A percentile compares a stretch with the other conserved stretches of the same genome.
These are phyloP conservation scores for Vigna angularis DNA, from an alignment of 306 rosid genomes.

Conservation along the genomic window DNA sequence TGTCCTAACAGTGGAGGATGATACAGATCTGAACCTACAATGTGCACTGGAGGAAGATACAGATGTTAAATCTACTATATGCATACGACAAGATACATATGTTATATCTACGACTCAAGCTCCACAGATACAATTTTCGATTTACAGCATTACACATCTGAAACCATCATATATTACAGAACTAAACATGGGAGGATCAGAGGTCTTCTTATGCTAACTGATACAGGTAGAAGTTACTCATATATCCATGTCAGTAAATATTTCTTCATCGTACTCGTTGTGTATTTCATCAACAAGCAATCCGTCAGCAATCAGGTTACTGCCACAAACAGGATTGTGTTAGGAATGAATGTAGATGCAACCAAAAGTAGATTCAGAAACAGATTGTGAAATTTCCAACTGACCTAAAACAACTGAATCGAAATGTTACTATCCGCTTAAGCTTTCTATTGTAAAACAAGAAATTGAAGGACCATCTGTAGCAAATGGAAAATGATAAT, in stretches of 20 bases:
- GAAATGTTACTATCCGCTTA: slow-evolving; percentile 84
- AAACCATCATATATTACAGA: slow-evolving; percentile 40
- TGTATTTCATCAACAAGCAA: slow-evolving; percentile 56
- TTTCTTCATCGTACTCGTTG: slow-evolving; percentile 75
- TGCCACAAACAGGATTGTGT: slow-evolving; percentile 48
- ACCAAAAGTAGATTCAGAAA: neutral
- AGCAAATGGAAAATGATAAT: slow-evolving; percentile 36
- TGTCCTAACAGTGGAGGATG: slow-evolving; percentile 40
- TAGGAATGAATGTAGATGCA: slow-evolving; percentile 25
- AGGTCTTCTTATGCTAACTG: slow-evolving; percentile 41
- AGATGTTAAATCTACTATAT: slow-evolving; percentile 33
- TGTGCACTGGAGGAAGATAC: slow-evolving; percentile 33
- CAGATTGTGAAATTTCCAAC: slow-evolving; percentile 28
- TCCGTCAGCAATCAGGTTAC: slow-evolving; percentile 80
- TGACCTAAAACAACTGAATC: slow-evolving; percentile 87
- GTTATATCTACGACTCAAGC: slow-evolving; percentile 34
- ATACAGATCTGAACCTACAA: slow-evolving; percentile 35
- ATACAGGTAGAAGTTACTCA: slow-evolving; percentile 46
- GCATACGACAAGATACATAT: slow-evolving; percentile 21
- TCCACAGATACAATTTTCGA: slow-evolving; percentile 39
- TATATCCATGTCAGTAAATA: slow-evolving; percentile 90
- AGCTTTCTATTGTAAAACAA: slow-evolving; percentile 91
- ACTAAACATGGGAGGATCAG: slow-evolving; percentile 46
- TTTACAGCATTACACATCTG: slow-evolving; percentile 53
- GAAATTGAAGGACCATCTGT: slow-evolving; percentile 95